Base-by-base conservation (phyloP, 441 rosid species). In the Brassica hybrid region DNA sequence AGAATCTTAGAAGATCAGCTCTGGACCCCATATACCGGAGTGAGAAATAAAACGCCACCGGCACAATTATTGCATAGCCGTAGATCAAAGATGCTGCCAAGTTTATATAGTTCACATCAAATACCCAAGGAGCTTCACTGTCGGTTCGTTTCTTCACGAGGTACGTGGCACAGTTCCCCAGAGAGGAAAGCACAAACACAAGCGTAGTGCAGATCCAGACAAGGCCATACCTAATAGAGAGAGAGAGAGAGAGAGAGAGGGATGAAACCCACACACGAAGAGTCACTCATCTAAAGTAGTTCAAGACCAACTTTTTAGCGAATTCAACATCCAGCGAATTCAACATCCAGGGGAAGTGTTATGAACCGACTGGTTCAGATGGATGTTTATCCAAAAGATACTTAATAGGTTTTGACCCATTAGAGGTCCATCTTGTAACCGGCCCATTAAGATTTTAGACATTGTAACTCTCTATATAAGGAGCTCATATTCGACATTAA, bases 141-240 rank as follows among this genome's bases (percentile, higher is more conserved):
- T 82, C 85, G 6, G 74, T 72, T 70, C 52, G 88, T 79, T 86
- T 92, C 79, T 89, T 81, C 75, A 90, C 91, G 58, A 96, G 97
- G 83, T 90, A 92, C 8, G 97, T 91, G 63, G 90, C 97, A 79
- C 90, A 89, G 69, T 93, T 93, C 78, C 99, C 98, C 17, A 93
- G 84, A 74, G 97, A 80, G 66, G 95, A 85, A 57, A 93, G 86
- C 76, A 89, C n/a, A n/a, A n/a, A n/a, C n/a, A n/a, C n/a, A n/a
- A n/a, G n/a, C n/a, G n/a, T n/a, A n/a, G n/a, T n/a, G 74, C 94
- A 87, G 80, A 96, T 81, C 99, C 99, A 94, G 72, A 96, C 77
- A 76, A 88, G 90, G 23, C 98, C 99, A 72, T 94, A 94, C 81
- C 98, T 96, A 78, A 57, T 18, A 83, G 68, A 77, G 21, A 38